These are phyloP conservation scores for Dinochytrium kinnereticum DNA, from an alignment of 371 early-diverging fungal genomes.

Conservation along the genomic window DNA sequence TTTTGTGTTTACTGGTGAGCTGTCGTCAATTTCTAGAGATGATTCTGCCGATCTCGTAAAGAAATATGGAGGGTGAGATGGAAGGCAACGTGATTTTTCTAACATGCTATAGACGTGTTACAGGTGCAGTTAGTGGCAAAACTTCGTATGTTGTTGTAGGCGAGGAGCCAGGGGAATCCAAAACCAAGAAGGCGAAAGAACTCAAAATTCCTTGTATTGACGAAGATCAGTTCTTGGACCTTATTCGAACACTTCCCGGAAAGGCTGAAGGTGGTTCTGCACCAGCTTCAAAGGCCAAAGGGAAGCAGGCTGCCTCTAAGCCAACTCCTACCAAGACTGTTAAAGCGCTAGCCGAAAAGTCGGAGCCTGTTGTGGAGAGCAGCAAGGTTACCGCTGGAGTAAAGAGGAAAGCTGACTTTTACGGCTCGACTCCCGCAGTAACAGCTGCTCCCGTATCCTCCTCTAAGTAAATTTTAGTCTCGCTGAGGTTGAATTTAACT, in stretches of 20 bases:
- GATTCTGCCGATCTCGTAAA: constrained; percentile 83
- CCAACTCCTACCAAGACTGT: background rate
- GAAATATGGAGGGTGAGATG: constrained; percentile 82
- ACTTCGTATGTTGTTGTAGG: constrained; percentile 93
- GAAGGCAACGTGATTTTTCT: background rate
- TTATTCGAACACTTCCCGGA: constrained; percentile 68
- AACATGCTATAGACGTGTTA: constrained; percentile 83
- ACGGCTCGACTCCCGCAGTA: too few relatives aligned
- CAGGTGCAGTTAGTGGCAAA: constrained; percentile 81
- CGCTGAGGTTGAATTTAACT: too few relatives aligned
- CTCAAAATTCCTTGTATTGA: constrained; percentile 76
- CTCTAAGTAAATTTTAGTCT: too few relatives aligned
- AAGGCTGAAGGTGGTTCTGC: constrained; percentile 44
- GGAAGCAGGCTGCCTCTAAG: constrained; percentile 5
- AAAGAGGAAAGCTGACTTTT: background rate
- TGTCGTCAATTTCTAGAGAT: constrained; percentile 77
- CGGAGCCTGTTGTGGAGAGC: background rate
- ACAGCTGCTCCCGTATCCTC: too few relatives aligned
- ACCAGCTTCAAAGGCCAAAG: constrained; percentile 27
- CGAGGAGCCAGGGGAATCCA: constrained; percentile 92
- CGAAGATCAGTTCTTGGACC: constrained; percentile 88
- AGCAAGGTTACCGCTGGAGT: background rate
- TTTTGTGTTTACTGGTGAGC: constrained; percentile 95
- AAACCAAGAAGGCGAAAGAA: constrained; percentile 84
- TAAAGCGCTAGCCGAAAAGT: background rate